These are phyloP conservation scores for Nannizziopsis arthrosporioides DNA, from an alignment of 2,329 filamentous ascomycete genomes.

Conservation along the genomic window DNA sequence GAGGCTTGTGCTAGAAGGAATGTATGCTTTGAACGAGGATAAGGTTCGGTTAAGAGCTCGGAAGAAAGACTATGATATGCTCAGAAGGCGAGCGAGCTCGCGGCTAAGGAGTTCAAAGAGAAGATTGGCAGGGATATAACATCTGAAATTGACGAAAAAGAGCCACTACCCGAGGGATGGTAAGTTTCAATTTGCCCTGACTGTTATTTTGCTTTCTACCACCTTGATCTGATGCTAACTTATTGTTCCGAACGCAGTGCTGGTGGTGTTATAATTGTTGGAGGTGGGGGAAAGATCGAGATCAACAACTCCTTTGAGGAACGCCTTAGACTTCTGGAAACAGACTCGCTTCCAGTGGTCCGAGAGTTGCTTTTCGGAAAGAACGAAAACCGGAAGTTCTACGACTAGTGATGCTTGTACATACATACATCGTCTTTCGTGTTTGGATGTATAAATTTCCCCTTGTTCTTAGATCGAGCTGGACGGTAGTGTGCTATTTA, in stretches of 20 bases:
- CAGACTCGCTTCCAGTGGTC: conserved; percentile 71
- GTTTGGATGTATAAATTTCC: background rate
- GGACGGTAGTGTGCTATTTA: too few relatives aligned
- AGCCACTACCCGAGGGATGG: conserved; percentile 70
- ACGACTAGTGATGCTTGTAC: conserved; percentile 48
- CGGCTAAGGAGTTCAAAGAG: conserved; percentile 73
- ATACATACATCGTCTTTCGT: background rate
- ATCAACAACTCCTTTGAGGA: conserved; percentile 98
- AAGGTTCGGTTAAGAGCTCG: conserved; percentile 63
- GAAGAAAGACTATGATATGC: conserved; percentile 63
- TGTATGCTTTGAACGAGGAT: conserved; percentile 76
- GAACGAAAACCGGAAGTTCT: conserved; percentile 93
- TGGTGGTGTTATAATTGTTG: conserved; percentile 70
- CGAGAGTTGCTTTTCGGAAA: conserved; percentile 80
- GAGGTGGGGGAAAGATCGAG: conserved; percentile 83
- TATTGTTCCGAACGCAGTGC: conserved; percentile 43
- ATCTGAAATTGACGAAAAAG: conserved; percentile 63
- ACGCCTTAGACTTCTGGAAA: conserved; percentile 71
- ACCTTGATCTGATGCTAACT: conserved; percentile 1
- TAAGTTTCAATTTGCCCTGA: conserved; percentile 41
- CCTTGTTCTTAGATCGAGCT: background rate
- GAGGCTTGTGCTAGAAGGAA: conserved; percentile 74
- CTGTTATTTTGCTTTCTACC: background rate
- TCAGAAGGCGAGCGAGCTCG: conserved; percentile 69
- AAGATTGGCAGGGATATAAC: conserved; percentile 57